phyloP scores from a whole-genome alignment of 2,329 filamentous ascomycete genomes.

The Clarireedia monteithiana region DNA sequence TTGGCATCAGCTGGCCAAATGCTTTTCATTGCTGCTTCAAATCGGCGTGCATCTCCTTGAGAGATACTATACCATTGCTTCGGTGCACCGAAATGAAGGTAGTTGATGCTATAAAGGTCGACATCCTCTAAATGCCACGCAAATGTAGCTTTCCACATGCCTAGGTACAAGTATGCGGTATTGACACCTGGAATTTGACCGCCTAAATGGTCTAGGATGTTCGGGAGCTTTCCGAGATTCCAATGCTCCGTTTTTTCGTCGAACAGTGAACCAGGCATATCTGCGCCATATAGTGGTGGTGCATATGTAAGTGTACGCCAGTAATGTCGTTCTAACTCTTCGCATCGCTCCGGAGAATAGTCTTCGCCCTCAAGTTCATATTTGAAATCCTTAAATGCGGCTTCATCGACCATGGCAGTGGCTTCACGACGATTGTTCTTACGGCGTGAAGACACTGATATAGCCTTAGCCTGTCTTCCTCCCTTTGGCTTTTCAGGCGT shows the following conservation, averaged over 20 bases:
- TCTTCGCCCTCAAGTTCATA: conserved; percentile 82
- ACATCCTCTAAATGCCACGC: conserved; percentile 99
- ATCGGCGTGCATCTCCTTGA: conserved; percentile 84
- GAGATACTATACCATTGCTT: conserved; percentile 99
- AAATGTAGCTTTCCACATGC: conserved; percentile 99
- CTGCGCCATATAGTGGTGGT: conserved; percentile 88
- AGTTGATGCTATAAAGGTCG: conserved; percentile 99
- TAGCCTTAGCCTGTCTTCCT: conserved; percentile 43
- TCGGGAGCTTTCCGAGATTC: conserved; percentile 94
- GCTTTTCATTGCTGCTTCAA: conserved; percentile 90
- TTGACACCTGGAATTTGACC: conserved; percentile 97
- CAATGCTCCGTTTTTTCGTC: conserved; percentile 75
- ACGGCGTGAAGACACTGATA: conserved; percentile 75
- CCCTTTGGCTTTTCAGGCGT: conserved; percentile 32
- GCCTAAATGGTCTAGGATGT: conserved; percentile 86
- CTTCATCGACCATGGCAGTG: conserved; percentile 76
- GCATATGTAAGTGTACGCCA: conserved; percentile 98
- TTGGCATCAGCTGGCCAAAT: conserved; percentile 95
- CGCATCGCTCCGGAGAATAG: conserved; percentile 83
- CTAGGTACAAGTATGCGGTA: conserved; percentile 92
- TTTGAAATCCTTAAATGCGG: conserved; percentile 83
- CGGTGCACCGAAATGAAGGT: conserved; percentile 94
- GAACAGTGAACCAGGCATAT: conserved; percentile 93
- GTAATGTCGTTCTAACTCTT: conserved; percentile 88
- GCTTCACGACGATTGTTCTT: conserved; percentile 78